phyloP scores from a whole-genome alignment of 192 early-diverging fungal species.

The Jimgerdemannia flammicorona region DNA sequence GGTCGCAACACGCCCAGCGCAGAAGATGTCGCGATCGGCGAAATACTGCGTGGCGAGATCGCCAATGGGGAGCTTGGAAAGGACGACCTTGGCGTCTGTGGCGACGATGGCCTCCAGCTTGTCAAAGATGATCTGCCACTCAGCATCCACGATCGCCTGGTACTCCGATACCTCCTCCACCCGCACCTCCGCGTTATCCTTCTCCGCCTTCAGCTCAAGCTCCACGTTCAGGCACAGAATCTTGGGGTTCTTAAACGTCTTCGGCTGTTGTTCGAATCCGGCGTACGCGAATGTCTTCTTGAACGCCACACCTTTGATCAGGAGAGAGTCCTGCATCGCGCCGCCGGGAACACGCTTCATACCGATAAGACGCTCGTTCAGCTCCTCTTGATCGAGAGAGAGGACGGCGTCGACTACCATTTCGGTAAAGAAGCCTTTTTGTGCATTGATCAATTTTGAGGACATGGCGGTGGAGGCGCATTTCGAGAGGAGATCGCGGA shows the following conservation, averaged over 20 bases:
- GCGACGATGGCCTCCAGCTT: constrained; percentile 94
- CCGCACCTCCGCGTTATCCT: constrained; percentile 98
- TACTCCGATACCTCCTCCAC: constrained; percentile 96
- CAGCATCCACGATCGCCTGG: constrained; percentile 98
- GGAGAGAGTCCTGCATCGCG: constrained; percentile 96
- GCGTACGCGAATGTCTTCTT: constrained; percentile 99
- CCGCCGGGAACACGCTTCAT: constrained; percentile 98
- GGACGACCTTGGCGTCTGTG: constrained; percentile 95
- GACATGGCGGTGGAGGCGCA: constrained; percentile 99
- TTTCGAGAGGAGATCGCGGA: constrained; percentile 88
- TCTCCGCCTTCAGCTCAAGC: constrained; percentile 98
- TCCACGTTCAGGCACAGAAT: constrained; percentile 95
- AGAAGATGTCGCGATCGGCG: constrained; percentile 99
- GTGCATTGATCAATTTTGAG: constrained; percentile 95
- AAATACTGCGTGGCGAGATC: constrained; percentile 99
- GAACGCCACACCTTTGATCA: constrained; percentile 97
- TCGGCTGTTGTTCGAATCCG: constrained; percentile 99
- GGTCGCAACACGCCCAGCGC: constrained; percentile 92
- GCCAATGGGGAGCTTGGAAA: constrained; percentile 97
- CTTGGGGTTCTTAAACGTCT: constrained; percentile 86
- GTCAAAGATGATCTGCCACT: constrained; percentile 99
- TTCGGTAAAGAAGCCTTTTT: constrained; percentile 96
- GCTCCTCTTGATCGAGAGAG: constrained; percentile 90
- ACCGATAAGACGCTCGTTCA: constrained; percentile 97
- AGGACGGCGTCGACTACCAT: constrained; percentile 98